Percentiles rank a stretch among this genome's conserved stretches.
phyloP scores from a whole-genome alignment of 2,329 filamentous ascomycete genomes.

The Trichoderma sp. region DNA sequence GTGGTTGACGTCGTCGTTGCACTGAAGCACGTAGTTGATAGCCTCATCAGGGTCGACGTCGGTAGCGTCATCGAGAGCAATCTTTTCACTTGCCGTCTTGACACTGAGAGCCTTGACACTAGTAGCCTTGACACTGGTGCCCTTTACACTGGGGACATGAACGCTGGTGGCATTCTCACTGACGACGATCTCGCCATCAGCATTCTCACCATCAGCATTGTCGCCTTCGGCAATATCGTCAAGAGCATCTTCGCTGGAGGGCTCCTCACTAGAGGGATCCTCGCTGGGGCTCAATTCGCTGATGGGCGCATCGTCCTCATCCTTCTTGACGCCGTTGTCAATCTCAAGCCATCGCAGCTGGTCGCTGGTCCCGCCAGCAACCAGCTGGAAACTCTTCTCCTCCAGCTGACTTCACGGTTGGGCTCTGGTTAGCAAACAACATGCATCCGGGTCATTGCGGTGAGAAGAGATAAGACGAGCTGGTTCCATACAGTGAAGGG shows the following conservation, averaged over 20 bases:
- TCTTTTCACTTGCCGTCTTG: background rate
- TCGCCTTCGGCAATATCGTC: background rate
- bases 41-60: constrained; percentile 2
- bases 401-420: background rate
- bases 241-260: background rate
- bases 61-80: background rate
- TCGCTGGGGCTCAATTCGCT: background rate
- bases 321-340: constrained; percentile 5
- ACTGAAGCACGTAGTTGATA: constrained; percentile 8
- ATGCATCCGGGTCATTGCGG: background rate
- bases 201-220: background rate
- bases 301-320: background rate
- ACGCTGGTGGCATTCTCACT: background rate
- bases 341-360: constrained; percentile 20
- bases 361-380: constrained; percentile 12
- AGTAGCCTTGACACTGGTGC: background rate
- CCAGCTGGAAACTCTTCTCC: constrained; percentile 14
- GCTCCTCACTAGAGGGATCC: background rate
- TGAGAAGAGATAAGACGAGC: background rate
- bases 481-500: constrained; percentile 3
- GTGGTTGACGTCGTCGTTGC: constrained; percentile 8
- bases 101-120: background rate
- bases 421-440: background rate
- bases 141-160: background rate
- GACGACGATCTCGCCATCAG: background rate